A percentile compares a stretch with the other conserved stretches of the same genome.
phyloP scores from a whole-genome alignment of 768 basidiomycete species.

The Dacryopinax spathularia region DNA sequence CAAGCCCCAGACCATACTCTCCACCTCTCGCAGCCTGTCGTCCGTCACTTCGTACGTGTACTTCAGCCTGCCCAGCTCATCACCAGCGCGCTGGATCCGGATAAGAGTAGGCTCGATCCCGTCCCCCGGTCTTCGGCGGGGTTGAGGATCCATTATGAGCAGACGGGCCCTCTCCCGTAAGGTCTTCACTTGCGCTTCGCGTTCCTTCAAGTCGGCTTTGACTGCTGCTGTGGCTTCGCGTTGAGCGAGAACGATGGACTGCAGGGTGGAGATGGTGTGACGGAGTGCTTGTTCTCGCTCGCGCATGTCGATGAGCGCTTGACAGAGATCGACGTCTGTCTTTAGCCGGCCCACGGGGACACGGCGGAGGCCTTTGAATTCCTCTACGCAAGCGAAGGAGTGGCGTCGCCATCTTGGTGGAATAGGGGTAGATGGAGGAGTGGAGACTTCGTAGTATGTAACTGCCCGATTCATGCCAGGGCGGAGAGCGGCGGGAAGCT shows the following conservation, averaged over 20 bases:
- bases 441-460: not conserved
- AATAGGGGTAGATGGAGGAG: not conserved
- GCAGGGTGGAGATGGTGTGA: not conserved
- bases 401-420: not conserved
- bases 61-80: not conserved
- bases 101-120: not conserved
- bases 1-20: slow-evolving; percentile 2
- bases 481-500: not conserved
- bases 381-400: not conserved
- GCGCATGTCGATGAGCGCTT: not conserved
- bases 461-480: not conserved
- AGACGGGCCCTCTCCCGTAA: not conserved
- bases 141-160: not conserved
- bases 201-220: not conserved
- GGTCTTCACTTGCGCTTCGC: not conserved
- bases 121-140: not conserved
- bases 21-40: not conserved
- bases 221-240: not conserved
- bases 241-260: not conserved
- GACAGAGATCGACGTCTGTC: not conserved
- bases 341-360: not conserved
- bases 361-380: not conserved
- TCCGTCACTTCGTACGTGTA: not conserved
- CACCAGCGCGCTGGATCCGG: not conserved
- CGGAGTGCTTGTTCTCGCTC: not conserved